Percentiles rank a stretch among this genome's conserved stretches.
Evolutionary conservation across 2,329 filamentous ascomycete species (phyloP).

Genomic region (Cladosporium velox): DNA sequence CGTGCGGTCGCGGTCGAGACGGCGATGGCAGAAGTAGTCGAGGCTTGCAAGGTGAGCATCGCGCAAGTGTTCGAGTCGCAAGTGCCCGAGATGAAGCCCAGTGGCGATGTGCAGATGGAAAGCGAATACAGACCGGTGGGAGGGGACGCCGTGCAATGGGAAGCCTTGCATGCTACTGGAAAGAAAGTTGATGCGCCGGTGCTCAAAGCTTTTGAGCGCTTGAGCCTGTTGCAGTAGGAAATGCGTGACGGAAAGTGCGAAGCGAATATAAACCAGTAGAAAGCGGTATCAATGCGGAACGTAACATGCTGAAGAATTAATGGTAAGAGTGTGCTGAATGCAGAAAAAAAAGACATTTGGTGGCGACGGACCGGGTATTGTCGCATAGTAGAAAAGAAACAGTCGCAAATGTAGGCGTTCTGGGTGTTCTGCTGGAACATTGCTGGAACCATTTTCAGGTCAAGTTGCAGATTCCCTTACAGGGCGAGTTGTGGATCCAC

Average conservation of each 20-base stretch:
- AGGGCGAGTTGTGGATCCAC: neutral
- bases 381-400: neutral
- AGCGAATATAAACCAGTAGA: neutral
- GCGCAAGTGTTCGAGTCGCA: conserved; percentile 67
- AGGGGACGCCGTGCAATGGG: conserved; percentile 49
- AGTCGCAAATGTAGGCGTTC: neutral
- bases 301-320: neutral
- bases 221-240: conserved; percentile 43
- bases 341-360: neutral
- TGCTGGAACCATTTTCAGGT: too few relatives aligned
- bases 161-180: conserved; percentile 43
- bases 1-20: conserved; percentile 75
- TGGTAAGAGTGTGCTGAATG: neutral
- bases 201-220: conserved; percentile 52
- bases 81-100: neutral
- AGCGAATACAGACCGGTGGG: conserved; percentile 39
- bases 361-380: neutral
- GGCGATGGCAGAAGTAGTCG: conserved; percentile 72
- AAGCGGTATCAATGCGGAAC: neutral
- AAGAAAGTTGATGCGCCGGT: conserved; percentile 50
- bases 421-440: too few relatives aligned
- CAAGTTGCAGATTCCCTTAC: too few relatives aligned
- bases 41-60: conserved; percentile 66
- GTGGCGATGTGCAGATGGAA: conserved; percentile 10
- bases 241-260: neutral